Percentiles rank a stretch among this genome's conserved stretches.
These are phyloP conservation scores for Nigrospora osmanthi DNA, from an alignment of 2,329 filamentous ascomycete genomes.

Conservation along the genomic window DNA sequence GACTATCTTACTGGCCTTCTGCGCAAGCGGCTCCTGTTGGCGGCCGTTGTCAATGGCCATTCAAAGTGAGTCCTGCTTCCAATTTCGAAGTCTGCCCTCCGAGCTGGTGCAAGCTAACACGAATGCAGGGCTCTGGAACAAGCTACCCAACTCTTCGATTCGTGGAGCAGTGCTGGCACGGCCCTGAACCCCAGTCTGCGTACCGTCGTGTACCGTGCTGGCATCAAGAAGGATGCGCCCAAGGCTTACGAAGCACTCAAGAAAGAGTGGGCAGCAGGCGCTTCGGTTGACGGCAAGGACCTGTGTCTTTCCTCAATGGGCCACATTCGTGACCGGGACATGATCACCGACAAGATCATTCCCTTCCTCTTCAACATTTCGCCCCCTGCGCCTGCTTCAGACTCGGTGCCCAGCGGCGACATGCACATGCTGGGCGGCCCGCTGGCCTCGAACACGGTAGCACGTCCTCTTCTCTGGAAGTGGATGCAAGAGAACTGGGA, in stretches of 20 bases:
- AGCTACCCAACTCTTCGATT: constrained; percentile 69
- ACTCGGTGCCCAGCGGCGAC: constrained; percentile 76
- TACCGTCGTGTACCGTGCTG: constrained; percentile 70
- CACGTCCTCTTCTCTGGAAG: constrained; percentile 71
- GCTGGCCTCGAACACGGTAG: constrained; percentile 65
- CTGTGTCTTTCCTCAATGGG: constrained; percentile 73
- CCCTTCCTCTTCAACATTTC: constrained; percentile 71
- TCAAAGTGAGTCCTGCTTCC: constrained; percentile 47
- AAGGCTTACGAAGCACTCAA: constrained; percentile 67
- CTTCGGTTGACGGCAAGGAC: constrained; percentile 85
- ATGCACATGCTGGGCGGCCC: constrained; percentile 73
- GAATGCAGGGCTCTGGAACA: constrained; percentile 56
- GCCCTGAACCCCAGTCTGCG: constrained; percentile 78
- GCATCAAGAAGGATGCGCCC: constrained; percentile 61
- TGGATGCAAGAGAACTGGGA: constrained; percentile 83
- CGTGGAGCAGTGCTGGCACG: constrained; percentile 62
- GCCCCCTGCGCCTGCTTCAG: constrained; percentile 36
- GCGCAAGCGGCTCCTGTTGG: constrained; percentile 70
- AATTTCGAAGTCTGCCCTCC: background rate
- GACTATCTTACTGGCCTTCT: constrained; percentile 77
- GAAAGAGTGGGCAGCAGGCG: constrained; percentile 75
- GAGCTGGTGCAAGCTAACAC: constrained; percentile 2
- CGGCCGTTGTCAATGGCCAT: constrained; percentile 71
- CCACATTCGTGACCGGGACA: constrained; percentile 57
- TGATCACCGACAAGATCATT: constrained; percentile 59